phyloP scores from a whole-genome alignment of 2,329 filamentous ascomycete species.

The Corniculantispora saksenae region DNA sequence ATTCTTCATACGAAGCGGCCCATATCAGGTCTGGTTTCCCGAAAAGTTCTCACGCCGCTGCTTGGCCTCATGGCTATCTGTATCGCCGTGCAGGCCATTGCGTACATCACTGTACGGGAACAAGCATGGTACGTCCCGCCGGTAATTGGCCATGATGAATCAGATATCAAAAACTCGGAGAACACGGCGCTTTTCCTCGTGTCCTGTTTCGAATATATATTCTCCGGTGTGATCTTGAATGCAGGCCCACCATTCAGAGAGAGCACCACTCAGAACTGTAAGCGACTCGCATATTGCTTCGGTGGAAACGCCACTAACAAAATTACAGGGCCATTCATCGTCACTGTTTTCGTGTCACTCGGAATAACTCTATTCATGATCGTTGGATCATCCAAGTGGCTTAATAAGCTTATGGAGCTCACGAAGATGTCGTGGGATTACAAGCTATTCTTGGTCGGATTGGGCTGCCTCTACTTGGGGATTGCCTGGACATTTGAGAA shows the following conservation, averaged over 20 bases:
- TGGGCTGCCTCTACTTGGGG: slow-evolving; percentile 74
- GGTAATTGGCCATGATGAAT: slow-evolving; percentile 71
- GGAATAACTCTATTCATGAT: slow-evolving; percentile 78
- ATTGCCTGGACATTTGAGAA: slow-evolving; percentile 29
- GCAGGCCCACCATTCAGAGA: slow-evolving; percentile 91
- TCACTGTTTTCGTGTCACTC: slow-evolving; percentile 70
- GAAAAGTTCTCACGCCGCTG: slow-evolving; percentile 87
- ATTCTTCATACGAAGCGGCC: slow-evolving; percentile 80
- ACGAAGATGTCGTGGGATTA: slow-evolving; percentile 75
- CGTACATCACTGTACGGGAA: slow-evolving; percentile 71
- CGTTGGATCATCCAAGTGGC: slow-evolving; percentile 67
- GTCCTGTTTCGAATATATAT: slow-evolving; percentile 92
- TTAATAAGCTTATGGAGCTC: slow-evolving; percentile 79
- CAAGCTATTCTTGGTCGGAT: slow-evolving; percentile 67
- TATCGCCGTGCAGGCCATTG: slow-evolving; percentile 72
- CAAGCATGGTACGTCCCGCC: slow-evolving; percentile 90
- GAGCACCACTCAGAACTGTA: slow-evolving; percentile 75
- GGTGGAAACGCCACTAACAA: not conserved
- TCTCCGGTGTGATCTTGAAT: slow-evolving; percentile 84
- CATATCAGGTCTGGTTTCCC: slow-evolving; percentile 86
- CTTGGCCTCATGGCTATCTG: slow-evolving; percentile 86
- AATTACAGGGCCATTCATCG: slow-evolving; percentile 73
- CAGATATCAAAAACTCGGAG: slow-evolving; percentile 87
- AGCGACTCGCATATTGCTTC: slow-evolving; percentile 35
- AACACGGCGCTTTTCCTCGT: slow-evolving; percentile 89